Base-by-base conservation (phyloP, 805 yeast genomes). In the Myxozyma neotropica region DNA sequence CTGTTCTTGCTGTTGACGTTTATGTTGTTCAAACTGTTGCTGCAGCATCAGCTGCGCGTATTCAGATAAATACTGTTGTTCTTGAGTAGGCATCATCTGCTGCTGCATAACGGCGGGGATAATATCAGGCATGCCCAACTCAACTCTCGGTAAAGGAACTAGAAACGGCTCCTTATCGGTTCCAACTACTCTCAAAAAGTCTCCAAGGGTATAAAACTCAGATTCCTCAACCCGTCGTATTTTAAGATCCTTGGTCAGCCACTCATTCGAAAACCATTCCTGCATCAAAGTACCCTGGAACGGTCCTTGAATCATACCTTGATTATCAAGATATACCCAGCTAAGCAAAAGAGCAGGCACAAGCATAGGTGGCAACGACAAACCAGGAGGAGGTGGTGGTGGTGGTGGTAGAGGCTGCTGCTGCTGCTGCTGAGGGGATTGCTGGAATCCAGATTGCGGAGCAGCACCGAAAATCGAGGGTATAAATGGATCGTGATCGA, bases 291-390 rank as follows among this genome's bases (percentile, higher is more conserved):
- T 71, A 1, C 92, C 90, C 48, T 78, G 77, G 73, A 89, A 89
- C 2, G 96, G 96, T 23, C 96, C 96, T 70, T 89, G 96, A 62
- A 83, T 84, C 52, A 74, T 78, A 3, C 88, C 89, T 42, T 78
- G 72, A 0, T 89, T 84, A 71, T 89, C 96, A 55, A 85, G 74
- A 71, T 89, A 89, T 58, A 75, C 74, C 96, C 96, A 89, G 24
- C 39, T 39, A 27, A 58, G 48, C 38, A 58, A 29, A 17, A 23
- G 63, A n/a, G 63, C 50, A 29, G 63, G 59, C 3, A 58, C 48
- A 4, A 61, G 31, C 49, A 61, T 48, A 17, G 65, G 65, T 4
- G 58, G 55, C 29, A 61, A n/a, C 13, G 44, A 15, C n/a, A 61
- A 42, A 5, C 65, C 63, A 4, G 65, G 63, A 1, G 59, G 63